Evolutionary conservation across 2,329 filamentous ascomycete species (phyloP), one percentile per base, ranked within the genome.

Genomic region (Talaromyces sp.): DNA sequence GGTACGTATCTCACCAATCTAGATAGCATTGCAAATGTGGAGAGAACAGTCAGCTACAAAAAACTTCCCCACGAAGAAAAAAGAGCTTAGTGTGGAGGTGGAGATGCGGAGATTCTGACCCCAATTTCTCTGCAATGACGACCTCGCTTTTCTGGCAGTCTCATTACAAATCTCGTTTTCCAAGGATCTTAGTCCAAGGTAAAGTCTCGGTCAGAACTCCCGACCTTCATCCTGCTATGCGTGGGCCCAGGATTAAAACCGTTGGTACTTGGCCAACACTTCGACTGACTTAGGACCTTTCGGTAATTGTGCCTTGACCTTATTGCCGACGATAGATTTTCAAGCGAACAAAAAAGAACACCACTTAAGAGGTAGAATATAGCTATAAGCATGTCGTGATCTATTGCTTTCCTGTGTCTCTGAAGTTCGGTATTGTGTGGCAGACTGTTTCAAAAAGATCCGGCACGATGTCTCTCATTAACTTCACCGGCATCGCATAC

Each of bases 381-480:
- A 56, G 50, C 50, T 56, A 54, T 56, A 56, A 56, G 31, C 50
- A 37, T 37, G n/a, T 22, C n/a, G 11, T 15, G n/a, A n/a, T 56
- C 31, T 56, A 56, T 31, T 37, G 5, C 49, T 19, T 37, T 31
- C 19, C 5, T 13, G 31, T 35, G n/a, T 37, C 10, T 15, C 5
- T 56, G 50, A 56, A 56, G 10, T n/a, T 52, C 31, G 22, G 17
- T 19, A 56, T 37, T 11, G 50, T 35, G 31, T 22, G n/a, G 11
- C 50, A 35, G 25, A 13, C 10, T 25, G 22, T 15, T 47, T 25
- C 15, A 2, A 6, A 19, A 33, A 17, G 10, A 15, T 13, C 22
- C 3, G 27, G 25, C 7, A 33, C 13, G 27, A 56, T 56, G 50
- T 35, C 50, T 35, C 50, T 56, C 50, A 35, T 56, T 37, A 56